Conservation (phyloP, 345 rosid genomes). For the Eutrema yunnanense region DNA sequence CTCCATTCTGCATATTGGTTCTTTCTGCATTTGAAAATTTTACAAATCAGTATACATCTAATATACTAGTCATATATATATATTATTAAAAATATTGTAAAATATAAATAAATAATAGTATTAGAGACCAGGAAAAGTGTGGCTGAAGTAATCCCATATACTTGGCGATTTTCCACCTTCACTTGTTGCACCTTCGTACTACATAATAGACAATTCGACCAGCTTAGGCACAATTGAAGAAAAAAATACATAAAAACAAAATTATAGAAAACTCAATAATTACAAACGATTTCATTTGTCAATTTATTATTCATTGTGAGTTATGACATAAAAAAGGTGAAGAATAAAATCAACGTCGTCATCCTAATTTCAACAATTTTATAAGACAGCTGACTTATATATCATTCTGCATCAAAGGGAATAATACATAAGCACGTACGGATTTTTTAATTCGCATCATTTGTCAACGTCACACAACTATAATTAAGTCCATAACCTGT, state of each 20-base stretch:
- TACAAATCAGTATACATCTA: background rate
- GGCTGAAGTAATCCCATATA: conserved; percentile 34
- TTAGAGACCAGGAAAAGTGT: conserved; percentile 27
- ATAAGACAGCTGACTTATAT: background rate
- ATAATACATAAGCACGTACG: background rate
- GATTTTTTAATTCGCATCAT: background rate
- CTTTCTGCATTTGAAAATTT: conserved; percentile 24
- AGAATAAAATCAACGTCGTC: background rate
- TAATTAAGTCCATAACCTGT: background rate
- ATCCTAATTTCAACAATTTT: background rate
- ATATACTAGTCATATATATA: background rate
- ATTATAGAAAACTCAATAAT: background rate
- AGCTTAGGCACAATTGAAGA: background rate
- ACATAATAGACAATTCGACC: background rate
- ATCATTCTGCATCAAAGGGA: background rate
- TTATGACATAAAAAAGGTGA: background rate
- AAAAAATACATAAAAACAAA: background rate
- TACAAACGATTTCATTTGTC: background rate
- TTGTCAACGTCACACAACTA: background rate
- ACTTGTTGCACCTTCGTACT: conserved; percentile 34
- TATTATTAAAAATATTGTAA: background rate
- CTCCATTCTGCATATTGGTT: conserved; percentile 41
- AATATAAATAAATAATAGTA: background rate
- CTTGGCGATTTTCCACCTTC: conserved; percentile 30
- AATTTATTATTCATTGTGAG: background rate